Percentiles rank a stretch among this genome's conserved stretches.
Conservation (phyloP, 208 protist genomes). For the Acanthamoeba triangularis region DNA sequence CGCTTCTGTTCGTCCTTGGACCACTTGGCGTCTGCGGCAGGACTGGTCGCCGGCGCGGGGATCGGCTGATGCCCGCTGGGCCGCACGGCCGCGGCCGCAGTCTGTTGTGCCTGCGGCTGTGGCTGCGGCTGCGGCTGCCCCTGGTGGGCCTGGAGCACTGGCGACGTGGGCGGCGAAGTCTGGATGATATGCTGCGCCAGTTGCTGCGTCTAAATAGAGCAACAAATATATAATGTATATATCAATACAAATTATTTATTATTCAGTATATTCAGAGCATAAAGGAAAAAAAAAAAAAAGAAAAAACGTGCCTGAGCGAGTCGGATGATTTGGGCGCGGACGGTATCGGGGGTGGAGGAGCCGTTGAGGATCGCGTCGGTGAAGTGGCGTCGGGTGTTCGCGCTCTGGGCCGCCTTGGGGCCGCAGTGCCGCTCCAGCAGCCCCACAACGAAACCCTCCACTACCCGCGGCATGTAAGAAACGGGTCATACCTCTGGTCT, state of each 20-base stretch:
- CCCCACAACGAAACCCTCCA: neutral
- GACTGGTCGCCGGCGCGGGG: neutral
- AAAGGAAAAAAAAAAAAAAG: too few relatives aligned
- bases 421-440: slow-evolving; percentile 33
- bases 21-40: neutral
- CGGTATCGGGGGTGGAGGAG: neutral
- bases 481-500: too few relatives aligned
- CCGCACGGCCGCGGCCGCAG: neutral
- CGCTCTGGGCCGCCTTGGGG: neutral
- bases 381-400: slow-evolving; percentile 28
- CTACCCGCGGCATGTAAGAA: too few relatives aligned
- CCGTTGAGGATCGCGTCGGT: slow-evolving; percentile 21
- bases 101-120: neutral
- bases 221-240: too few relatives aligned
- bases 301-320: neutral
- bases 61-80: neutral
- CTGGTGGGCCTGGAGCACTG: neutral
- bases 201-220: slow-evolving; percentile 29
- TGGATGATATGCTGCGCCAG: slow-evolving; percentile 13
- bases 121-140: neutral
- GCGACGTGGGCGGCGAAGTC: neutral
- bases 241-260: too few relatives aligned
- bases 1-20: slow-evolving; percentile 6
- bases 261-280: too few relatives aligned
- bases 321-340: neutral